Conservation (phyloP, 2,329 filamentous ascomycete genomes). For the Calonectria honghensis region DNA sequence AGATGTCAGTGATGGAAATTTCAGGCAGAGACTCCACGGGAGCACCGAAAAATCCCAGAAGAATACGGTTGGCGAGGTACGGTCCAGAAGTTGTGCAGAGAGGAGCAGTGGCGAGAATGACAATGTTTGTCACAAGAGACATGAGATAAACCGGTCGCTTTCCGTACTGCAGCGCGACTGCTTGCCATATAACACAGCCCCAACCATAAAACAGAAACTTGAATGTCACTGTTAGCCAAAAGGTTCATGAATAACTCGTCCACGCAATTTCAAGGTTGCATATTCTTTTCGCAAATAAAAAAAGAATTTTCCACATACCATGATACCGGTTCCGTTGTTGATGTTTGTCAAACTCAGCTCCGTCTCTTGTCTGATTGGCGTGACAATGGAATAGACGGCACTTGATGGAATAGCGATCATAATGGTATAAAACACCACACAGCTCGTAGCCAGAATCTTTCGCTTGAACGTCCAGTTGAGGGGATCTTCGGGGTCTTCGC, state of each 20-base stretch:
- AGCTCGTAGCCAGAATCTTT: slow-evolving; percentile 49
- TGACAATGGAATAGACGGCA: slow-evolving; percentile 58
- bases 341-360: slow-evolving; percentile 52
- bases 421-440: slow-evolving; percentile 52
- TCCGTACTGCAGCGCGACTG: slow-evolving; percentile 58
- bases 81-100: slow-evolving; percentile 51
- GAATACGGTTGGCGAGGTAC: slow-evolving; percentile 55
- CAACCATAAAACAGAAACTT: slow-evolving; percentile 59
- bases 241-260: not conserved
- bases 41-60: slow-evolving; percentile 54
- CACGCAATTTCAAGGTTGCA: not conserved
- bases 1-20: slow-evolving; percentile 56
- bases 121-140: slow-evolving; percentile 50
- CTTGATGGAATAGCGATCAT: slow-evolving; percentile 50
- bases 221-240: not conserved
- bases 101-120: slow-evolving; percentile 55
- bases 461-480: slow-evolving; percentile 52
- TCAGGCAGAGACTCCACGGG: slow-evolving; percentile 57
- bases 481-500: slow-evolving; percentile 53
- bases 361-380: slow-evolving; percentile 52
- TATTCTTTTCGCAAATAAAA: not conserved
- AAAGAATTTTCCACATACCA: slow-evolving; percentile 38
- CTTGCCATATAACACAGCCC: slow-evolving; percentile 59
- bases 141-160: slow-evolving; percentile 57
- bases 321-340: slow-evolving; percentile 57